phyloP scores from a whole-genome alignment of 176 grass and related monocot genomes.

The Musa itinerans region DNA sequence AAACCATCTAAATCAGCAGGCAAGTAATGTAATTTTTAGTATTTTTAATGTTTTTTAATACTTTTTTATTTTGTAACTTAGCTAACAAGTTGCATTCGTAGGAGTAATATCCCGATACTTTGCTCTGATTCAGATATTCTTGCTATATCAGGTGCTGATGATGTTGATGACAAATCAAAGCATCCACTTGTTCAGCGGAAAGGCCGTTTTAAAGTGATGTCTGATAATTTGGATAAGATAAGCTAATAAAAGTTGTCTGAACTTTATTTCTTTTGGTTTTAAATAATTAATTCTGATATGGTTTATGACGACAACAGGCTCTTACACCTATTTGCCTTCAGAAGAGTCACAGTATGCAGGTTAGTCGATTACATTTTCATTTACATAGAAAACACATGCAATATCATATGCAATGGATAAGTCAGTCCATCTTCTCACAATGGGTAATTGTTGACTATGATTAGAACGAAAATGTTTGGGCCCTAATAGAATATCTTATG shows the following conservation, averaged over 20 bases:
- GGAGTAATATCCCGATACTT: too few relatives aligned
- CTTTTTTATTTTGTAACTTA: background rate
- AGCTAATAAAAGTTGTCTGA: conserved; percentile 19
- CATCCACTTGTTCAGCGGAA: conserved; percentile 61
- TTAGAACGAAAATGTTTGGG: too few relatives aligned
- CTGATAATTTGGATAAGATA: conserved; percentile 82
- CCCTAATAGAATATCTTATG: too few relatives aligned
- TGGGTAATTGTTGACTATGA: too few relatives aligned
- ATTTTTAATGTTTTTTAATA: conserved; percentile 5
- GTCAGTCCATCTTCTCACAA: too few relatives aligned
- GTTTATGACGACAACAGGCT: conserved; percentile 25
- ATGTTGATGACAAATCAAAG: conserved; percentile 75
- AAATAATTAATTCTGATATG: background rate
- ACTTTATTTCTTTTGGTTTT: background rate
- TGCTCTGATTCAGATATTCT: conserved; percentile 2
- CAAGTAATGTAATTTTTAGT: conserved; percentile 5
- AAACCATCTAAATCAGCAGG: conserved; percentile 48
- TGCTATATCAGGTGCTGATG: conserved; percentile 31
- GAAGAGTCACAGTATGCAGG: conserved; percentile 78
- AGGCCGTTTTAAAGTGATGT: conserved; percentile 91
- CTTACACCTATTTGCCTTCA: conserved; percentile 41
- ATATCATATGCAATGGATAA: too few relatives aligned
- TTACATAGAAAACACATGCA: background rate
- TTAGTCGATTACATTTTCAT: conserved; percentile 17
- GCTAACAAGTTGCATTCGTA: background rate